Base-by-base conservation (phyloP, 208 protist species). In the Trypanosoma scelopori region DNA sequence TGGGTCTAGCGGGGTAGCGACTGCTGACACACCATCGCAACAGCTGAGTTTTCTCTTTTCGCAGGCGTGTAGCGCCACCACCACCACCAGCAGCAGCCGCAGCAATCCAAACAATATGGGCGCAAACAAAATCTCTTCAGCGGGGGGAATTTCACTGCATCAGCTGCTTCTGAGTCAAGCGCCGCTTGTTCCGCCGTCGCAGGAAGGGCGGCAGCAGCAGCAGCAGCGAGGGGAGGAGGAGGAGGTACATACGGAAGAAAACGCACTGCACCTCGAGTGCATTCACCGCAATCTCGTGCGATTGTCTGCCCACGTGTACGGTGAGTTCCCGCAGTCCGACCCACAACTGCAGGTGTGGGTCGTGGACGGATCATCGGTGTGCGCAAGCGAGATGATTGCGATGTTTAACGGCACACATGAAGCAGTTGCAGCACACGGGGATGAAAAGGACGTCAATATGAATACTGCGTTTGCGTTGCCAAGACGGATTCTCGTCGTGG, bases 341-440 rank as follows among this genome's bases (percentile, higher is more conserved):
- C 0, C 23, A 32, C n/a, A 0, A 35, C 82, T 76, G 37, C 79
- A 78, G 12, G 74, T 86, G 41, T 39, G 82, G 25, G 76, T 92
- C 13, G 35, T 81, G 0, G 79, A 89, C 46, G 81, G 69, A 47
- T 51, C 55, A 5, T 35, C 59, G 22, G 37, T 89, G 15, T 71
- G 70, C 32, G 68, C 73, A 9, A 69, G 66, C n/a, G 76, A 85
- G 39, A 56, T 89, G n/a, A 71, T 82, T 42, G 70, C 67, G 22
- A 50, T 89, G 47, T 43, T 89, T 48, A 69, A 72, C 3, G 86
- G 86, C 4, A 62, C 59, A 13, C 83, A 87, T 74, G 32, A 18
- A 16, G 47, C 51, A 7, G 62, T 78, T 27, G 23, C 37, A 39
- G n/a, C 18, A 48, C n/a, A 12, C 30, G 7, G 23, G 15, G n/a